Conservation (phyloP, 192 early-diverging fungal genomes). For the Podila verticillata region DNA sequence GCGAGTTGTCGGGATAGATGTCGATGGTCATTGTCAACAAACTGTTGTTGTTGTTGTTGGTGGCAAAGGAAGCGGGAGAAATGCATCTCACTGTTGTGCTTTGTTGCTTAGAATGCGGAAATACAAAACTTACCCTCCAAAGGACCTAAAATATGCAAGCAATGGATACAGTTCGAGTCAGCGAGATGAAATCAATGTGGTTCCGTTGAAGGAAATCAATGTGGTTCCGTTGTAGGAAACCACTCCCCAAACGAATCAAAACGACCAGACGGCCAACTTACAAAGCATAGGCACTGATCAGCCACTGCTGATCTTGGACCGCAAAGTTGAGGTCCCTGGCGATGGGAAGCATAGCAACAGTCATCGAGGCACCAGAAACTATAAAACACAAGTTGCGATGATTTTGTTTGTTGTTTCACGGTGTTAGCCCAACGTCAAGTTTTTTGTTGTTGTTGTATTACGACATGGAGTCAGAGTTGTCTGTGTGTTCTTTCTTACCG, state of each 20-base stretch:
- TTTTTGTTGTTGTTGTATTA: too few species aligned
- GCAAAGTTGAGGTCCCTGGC: constrained; percentile 38
- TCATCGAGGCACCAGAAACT: background rate
- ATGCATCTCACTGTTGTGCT: too few species aligned
- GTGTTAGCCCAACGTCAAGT: background rate
- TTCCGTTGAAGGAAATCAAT: background rate
- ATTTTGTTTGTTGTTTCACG: background rate
- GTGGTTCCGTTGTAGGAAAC: too few species aligned
- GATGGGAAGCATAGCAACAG: background rate
- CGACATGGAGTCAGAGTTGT: background rate
- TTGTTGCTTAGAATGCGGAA: too few species aligned
- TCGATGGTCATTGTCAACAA: too few species aligned
- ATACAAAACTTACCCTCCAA: constrained; percentile 32
- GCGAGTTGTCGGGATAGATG: too few species aligned
- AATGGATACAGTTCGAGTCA: background rate
- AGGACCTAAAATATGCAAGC: constrained; percentile 18
- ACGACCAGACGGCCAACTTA: constrained; percentile 4
- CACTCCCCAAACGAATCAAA: too few species aligned
- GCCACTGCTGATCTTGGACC: constrained; percentile 45
- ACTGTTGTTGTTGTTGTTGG: too few species aligned
- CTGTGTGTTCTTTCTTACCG: constrained; percentile 12
- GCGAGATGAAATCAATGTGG: background rate
- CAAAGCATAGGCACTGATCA: constrained; percentile 49
- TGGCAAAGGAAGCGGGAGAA: too few species aligned
- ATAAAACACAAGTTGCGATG: background rate